Percentiles rank a stretch among this genome's conserved stretches.
Evolutionary conservation across 345 rosid genomes (phyloP).

Genomic region (Leavenworthia alabamica): DNA sequence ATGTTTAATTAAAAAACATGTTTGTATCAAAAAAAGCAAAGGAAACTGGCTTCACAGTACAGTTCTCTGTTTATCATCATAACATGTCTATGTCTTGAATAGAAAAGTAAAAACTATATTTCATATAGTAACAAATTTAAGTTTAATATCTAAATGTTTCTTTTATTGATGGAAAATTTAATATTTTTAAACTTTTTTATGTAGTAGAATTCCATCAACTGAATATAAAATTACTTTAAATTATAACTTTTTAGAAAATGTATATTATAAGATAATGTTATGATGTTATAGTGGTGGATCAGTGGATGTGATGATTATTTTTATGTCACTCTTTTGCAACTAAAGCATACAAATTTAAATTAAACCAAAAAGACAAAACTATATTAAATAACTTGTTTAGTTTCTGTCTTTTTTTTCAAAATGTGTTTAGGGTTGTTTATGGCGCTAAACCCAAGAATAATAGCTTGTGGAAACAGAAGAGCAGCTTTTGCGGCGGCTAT

Average conservation of each 20-base stretch:
- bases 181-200: neutral
- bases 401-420: neutral
- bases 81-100: slow-evolving; percentile 13
- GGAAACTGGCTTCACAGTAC: slow-evolving; percentile 25
- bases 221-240: neutral
- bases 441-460: slow-evolving; percentile 99
- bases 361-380: neutral
- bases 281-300: slow-evolving; percentile 3
- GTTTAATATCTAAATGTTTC: neutral
- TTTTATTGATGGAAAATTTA: neutral
- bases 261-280: neutral
- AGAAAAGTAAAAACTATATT: neutral
- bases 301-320: slow-evolving; percentile 16
- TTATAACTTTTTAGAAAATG: neutral
- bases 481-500: slow-evolving; percentile 91
- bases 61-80: slow-evolving; percentile 28
- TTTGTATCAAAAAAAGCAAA: slow-evolving; percentile 28
- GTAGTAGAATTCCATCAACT: slow-evolving; percentile 10
- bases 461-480: slow-evolving; percentile 93
- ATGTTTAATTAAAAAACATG: slow-evolving; percentile 4
- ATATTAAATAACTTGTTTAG: neutral
- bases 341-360: neutral
- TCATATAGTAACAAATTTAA: neutral
- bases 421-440: slow-evolving; percentile 72
- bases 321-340: slow-evolving; percentile 9